Percentiles rank a stretch among this genome's conserved stretches.
phyloP scores from a whole-genome alignment of 345 rosid species.

The Lenwebbia sp. region DNA sequence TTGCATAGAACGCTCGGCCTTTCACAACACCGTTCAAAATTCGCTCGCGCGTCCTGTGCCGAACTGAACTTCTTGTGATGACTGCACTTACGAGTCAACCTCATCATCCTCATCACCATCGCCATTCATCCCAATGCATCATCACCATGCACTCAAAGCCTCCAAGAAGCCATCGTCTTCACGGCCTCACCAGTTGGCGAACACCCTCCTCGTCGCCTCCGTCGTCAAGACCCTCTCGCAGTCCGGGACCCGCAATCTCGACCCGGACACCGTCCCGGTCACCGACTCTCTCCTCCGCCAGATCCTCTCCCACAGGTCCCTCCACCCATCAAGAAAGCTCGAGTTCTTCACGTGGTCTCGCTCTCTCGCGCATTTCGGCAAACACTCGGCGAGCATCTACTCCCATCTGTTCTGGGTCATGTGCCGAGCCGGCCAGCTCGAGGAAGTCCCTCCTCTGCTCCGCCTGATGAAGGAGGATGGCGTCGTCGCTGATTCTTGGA shows the following conservation, averaged over 20 bases:
- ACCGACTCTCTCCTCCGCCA: slow-evolving; percentile 58
- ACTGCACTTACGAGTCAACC: not conserved
- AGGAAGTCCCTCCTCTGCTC: slow-evolving; percentile 49
- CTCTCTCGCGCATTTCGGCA: slow-evolving; percentile 43
- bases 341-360: slow-evolving; percentile 55
- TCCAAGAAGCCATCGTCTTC: not conserved
- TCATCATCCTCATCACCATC: not conserved
- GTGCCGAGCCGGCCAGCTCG: slow-evolving; percentile 48
- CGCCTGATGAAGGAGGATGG: slow-evolving; percentile 54
- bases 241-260: slow-evolving; percentile 57
- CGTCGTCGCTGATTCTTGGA: slow-evolving; percentile 36
- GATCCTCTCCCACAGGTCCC: slow-evolving; percentile 41
- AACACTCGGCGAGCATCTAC: slow-evolving; percentile 51
- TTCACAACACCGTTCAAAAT: not conserved
- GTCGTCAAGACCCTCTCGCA: slow-evolving; percentile 45
- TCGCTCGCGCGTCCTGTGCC: not conserved
- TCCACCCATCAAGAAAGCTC: slow-evolving; percentile 47
- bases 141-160: not conserved
- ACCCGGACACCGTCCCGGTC: slow-evolving; percentile 41
- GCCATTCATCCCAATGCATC: not conserved
- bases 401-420: slow-evolving; percentile 54
- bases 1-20: not conserved
- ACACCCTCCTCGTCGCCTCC: slow-evolving; percentile 47
- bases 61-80: not conserved
- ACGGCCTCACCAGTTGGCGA: not conserved